Conservation (phyloP, 345 rosid species). For the Triadica sebifera region DNA sequence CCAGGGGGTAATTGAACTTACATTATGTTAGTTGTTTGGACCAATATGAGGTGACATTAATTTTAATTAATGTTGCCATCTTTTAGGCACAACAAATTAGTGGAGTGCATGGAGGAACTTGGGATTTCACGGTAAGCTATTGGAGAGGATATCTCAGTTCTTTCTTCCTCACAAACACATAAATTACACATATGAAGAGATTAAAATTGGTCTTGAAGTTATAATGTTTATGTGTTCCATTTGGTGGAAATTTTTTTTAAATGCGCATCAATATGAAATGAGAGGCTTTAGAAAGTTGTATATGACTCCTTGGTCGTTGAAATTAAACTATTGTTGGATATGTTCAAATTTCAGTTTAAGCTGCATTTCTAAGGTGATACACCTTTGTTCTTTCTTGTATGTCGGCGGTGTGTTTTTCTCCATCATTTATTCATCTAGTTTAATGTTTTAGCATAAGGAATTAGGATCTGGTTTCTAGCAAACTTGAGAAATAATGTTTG, state of each 20-base stretch:
- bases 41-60: constrained; percentile 6
- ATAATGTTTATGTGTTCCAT: neutral
- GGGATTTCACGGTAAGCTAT: constrained; percentile 60
- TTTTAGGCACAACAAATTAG: constrained; percentile 74
- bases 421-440: neutral
- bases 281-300: neutral
- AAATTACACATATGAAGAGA: neutral
- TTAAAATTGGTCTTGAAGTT: neutral
- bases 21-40: constrained; percentile 5
- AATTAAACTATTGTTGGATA: neutral
- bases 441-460: neutral
- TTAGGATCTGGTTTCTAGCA: neutral
- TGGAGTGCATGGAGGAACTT: constrained; percentile 65
- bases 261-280: neutral
- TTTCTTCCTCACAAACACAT: neutral
- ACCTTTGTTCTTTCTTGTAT: neutral
- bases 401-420: too few species aligned
- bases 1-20: constrained; percentile 63
- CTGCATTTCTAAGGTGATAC: neutral
- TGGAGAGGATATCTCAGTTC: constrained; percentile 4
- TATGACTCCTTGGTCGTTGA: neutral
- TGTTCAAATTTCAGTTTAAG: constrained; percentile 13
- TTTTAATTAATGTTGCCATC: constrained; percentile 5
- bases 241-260: neutral
- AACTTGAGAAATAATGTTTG: neutral